A percentile compares a stretch with the other conserved stretches of the same genome.
phyloP scores from a whole-genome alignment of 1,284 basidiomycete genomes.

The Taiwanofungus camphoratus region DNA sequence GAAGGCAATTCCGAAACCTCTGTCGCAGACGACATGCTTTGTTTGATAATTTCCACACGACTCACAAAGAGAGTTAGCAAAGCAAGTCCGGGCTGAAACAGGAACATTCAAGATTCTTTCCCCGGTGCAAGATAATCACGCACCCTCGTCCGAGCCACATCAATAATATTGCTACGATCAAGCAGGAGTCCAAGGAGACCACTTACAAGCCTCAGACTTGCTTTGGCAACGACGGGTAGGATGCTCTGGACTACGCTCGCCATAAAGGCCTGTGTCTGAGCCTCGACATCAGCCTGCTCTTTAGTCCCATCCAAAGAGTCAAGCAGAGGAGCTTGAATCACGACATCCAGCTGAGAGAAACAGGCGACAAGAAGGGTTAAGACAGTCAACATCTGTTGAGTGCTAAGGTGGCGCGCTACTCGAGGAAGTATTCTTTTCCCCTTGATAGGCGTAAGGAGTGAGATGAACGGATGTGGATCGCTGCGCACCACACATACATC shows the following conservation, averaged over 20 bases:
- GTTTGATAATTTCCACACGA: conserved; percentile 87
- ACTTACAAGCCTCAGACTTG: conserved; percentile 76
- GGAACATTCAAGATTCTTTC: conserved; percentile 6
- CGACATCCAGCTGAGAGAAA: conserved; percentile 90
- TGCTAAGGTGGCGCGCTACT: conserved; percentile 80
- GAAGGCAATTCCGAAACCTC: conserved; percentile 55
- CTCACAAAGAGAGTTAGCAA: conserved; percentile 90
- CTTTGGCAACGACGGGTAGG: conserved; percentile 74
- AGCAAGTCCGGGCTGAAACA: conserved; percentile 81
- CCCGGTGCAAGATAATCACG: conserved; percentile 23
- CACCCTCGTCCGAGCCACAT: conserved; percentile 74
- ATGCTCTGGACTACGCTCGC: conserved; percentile 85
- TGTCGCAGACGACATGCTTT: conserved; percentile 48
- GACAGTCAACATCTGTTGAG: conserved; percentile 79
- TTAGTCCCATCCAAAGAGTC: conserved; percentile 61
- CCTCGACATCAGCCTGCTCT: conserved; percentile 73
- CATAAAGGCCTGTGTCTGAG: conserved; percentile 87
- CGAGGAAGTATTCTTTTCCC: conserved; percentile 92
- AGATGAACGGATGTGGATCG: conserved; percentile 95
- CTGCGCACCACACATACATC: too few species aligned
- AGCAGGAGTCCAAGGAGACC: conserved; percentile 85
- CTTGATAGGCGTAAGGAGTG: conserved; percentile 83
- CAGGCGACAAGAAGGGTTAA: conserved; percentile 91
- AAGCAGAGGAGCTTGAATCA: conserved; percentile 66
- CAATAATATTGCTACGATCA: conserved; percentile 74